Conservation (phyloP, 345 rosid genomes). For the Aquilaria sinensis region DNA sequence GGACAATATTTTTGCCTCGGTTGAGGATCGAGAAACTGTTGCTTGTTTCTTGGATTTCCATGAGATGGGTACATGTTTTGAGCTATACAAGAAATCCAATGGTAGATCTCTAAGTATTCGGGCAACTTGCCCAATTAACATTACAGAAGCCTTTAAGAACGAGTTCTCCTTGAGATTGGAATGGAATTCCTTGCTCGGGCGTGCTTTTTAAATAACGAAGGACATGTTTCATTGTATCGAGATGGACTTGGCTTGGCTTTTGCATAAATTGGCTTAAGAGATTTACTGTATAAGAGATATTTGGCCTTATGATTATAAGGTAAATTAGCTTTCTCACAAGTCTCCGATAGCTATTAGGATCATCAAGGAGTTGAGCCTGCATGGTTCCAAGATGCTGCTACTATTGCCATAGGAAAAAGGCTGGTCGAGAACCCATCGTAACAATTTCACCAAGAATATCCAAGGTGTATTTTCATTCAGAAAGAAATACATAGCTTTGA, state of each 20-base stretch:
- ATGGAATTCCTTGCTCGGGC: not conserved
- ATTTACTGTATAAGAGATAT: not conserved
- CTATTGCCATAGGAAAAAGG: not conserved
- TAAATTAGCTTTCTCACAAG: not conserved
- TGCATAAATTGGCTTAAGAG: not conserved
- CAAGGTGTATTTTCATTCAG: no score
- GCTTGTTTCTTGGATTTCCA: not conserved
- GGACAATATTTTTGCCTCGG: not conserved
- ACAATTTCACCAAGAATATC: not conserved
- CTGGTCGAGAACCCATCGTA: not conserved
- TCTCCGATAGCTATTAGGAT: no score
- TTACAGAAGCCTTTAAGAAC: not conserved
- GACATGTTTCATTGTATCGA: not conserved
- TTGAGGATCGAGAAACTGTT: not conserved
- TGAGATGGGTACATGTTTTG: not conserved
- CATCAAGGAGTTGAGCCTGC: no score
- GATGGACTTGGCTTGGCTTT: not conserved
- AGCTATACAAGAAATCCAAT: not conserved
- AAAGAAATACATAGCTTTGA: not conserved
- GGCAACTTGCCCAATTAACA: not conserved
- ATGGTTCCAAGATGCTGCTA: not conserved
- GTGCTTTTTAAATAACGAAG: not conserved
- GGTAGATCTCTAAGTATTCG: not conserved
- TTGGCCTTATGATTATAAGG: not conserved
- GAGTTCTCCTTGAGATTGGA: not conserved